Percentiles rank a stretch among this genome's conserved stretches.
Conservation (phyloP, 306 rosid species). For the Begonia masoniana region DNA sequence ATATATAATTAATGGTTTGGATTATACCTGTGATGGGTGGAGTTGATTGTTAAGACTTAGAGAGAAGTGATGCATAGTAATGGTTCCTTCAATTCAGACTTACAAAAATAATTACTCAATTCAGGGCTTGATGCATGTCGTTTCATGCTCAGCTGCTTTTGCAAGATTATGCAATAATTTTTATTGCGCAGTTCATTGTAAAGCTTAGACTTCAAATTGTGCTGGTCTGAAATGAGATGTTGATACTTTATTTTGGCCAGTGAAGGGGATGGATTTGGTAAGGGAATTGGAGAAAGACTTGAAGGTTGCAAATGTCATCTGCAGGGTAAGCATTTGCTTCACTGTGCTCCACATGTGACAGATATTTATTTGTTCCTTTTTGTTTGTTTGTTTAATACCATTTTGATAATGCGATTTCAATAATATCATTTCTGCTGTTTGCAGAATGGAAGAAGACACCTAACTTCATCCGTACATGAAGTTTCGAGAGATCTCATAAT, state of each 20-base stretch:
- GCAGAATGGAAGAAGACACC: conserved; percentile 97
- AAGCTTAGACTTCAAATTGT: conserved; percentile 7
- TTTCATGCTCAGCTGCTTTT: too few relatives aligned
- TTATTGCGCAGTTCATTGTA: background rate
- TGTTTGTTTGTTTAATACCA: background rate
- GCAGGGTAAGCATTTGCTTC: conserved; percentile 55
- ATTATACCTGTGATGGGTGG: too few relatives aligned
- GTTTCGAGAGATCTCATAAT: conserved; percentile 96
- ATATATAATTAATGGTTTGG: too few relatives aligned
- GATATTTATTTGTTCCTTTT: conserved; percentile 7
- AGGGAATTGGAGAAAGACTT: conserved; percentile 94
- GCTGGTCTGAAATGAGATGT: conserved; percentile 24
- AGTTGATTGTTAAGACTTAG: too few relatives aligned
- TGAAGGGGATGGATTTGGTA: conserved; percentile 99
- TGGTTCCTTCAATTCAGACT: too few relatives aligned
- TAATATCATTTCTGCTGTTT: conserved; percentile 18
- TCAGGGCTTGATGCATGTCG: too few relatives aligned
- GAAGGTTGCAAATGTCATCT: conserved; percentile 91
- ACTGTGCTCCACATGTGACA: conserved; percentile 7
- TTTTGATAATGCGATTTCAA: conserved; percentile 14
- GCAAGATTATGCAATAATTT: background rate
- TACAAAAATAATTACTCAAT: too few relatives aligned
- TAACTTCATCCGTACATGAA: conserved; percentile 79
- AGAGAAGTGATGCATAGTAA: too few relatives aligned
- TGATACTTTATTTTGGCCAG: conserved; percentile 92